Conservation (phyloP, 2,329 filamentous ascomycete species). For the Hortaea werneckii region DNA sequence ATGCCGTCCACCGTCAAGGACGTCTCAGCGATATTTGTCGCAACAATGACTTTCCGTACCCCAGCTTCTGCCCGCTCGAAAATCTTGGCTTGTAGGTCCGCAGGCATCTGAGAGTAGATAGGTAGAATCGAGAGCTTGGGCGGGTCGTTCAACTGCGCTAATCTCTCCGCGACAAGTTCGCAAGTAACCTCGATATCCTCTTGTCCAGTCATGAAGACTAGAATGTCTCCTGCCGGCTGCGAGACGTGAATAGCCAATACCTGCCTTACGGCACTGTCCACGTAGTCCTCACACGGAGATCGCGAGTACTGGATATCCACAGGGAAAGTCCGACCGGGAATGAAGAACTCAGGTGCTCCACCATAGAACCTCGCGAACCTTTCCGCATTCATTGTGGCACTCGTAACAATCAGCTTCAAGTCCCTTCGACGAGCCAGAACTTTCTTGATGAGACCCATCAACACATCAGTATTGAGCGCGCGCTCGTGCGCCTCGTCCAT, state of each 20-base stretch:
- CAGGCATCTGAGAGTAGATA: conserved; percentile 99
- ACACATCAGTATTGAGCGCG: conserved; percentile 88
- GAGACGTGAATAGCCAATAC: conserved; percentile 93
- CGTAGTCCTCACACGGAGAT: conserved; percentile 93
- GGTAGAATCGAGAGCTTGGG: conserved; percentile 90
- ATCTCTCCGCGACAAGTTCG: conserved; percentile 77
- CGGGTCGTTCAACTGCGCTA: conserved; percentile 84
- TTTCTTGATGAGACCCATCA: conserved; percentile 98
- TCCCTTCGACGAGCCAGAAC: conserved; percentile 81
- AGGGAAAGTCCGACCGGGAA: conserved; percentile 90
- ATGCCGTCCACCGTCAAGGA: conserved; percentile 97
- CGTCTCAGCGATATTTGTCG: conserved; percentile 97
- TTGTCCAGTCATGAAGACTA: conserved; percentile 99
- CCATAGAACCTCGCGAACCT: conserved; percentile 90
- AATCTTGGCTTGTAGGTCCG: conserved; percentile 93
- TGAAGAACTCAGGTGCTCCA: conserved; percentile 90
- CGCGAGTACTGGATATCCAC: conserved; percentile 94
- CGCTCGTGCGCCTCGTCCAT: conserved; percentile 99
- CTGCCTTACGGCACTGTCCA: conserved; percentile 93
- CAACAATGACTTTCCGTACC: conserved; percentile 93
- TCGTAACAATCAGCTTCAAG: conserved; percentile 92
- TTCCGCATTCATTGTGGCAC: conserved; percentile 96
- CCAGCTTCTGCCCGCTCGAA: conserved; percentile 86
- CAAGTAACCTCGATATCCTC: conserved; percentile 98
- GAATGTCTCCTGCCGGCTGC: conserved; percentile 82